Evolutionary conservation across 2,329 filamentous ascomycete genomes (phyloP).

Genomic region (Alternaria panax): DNA sequence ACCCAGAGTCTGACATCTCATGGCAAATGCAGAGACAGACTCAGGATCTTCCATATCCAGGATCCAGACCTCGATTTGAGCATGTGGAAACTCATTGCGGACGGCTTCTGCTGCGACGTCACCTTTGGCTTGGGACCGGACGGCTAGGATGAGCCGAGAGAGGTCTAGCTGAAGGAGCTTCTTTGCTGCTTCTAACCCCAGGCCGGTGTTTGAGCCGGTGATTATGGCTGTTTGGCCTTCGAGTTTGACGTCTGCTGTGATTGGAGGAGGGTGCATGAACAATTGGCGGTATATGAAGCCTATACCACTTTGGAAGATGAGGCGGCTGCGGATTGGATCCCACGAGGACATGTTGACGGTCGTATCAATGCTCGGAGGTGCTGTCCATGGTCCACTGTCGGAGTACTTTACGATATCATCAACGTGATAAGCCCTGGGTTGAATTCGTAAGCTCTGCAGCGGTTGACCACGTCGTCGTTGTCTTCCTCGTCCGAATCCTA

Average conservation of each 20-base stretch:
- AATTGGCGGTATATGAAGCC: slow-evolving; percentile 14
- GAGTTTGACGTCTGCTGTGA: background rate
- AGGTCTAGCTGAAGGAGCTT: slow-evolving; percentile 30
- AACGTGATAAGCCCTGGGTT: background rate
- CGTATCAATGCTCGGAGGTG: background rate
- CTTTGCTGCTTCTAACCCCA: slow-evolving; percentile 36
- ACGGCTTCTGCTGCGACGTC: slow-evolving; percentile 31
- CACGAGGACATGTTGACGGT: slow-evolving; percentile 6
- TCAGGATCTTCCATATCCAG: slow-evolving; percentile 37
- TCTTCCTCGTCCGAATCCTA: background rate
- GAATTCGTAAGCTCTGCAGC: background rate
- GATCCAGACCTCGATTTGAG: slow-evolving; percentile 36
- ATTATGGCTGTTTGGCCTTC: slow-evolving; percentile 52
- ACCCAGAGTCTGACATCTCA: slow-evolving; percentile 15
- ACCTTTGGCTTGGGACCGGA: slow-evolving; percentile 38
- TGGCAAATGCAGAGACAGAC: slow-evolving; percentile 31
- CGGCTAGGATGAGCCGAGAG: slow-evolving; percentile 39
- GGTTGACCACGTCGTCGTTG: background rate
- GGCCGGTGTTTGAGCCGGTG: slow-evolving; percentile 45
- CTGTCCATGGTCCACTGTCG: background rate
- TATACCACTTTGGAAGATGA: slow-evolving; percentile 11
- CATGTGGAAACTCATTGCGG: slow-evolving; percentile 17
- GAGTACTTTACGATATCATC: background rate
- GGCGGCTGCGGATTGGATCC: slow-evolving; percentile 9
- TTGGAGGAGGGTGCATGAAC: slow-evolving; percentile 7